These are phyloP conservation scores for Tetraselmis striata DNA, from an alignment of 139 green algal species.

Conservation along the genomic window DNA sequence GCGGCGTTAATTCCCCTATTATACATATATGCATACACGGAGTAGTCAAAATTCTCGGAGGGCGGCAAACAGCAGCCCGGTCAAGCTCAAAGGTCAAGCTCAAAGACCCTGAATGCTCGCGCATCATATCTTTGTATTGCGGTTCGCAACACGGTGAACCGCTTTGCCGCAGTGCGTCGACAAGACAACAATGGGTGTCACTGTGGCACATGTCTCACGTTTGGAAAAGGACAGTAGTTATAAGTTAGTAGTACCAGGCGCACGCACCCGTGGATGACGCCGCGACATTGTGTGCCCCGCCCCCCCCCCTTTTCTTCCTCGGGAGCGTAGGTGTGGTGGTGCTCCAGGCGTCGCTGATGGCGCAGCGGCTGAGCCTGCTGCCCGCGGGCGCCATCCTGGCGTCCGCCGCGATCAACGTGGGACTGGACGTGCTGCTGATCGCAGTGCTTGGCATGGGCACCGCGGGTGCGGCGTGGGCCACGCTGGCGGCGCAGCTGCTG, in stretches of 20 bases:
- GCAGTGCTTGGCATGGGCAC: constrained; percentile 37
- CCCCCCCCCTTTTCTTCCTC: neutral
- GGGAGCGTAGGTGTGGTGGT: neutral
- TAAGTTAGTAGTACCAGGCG: neutral
- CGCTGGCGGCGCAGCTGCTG: constrained; percentile 36
- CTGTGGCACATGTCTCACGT: no score
- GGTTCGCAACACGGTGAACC: no score
- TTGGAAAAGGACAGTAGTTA: neutral
- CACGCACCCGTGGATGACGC: neutral
- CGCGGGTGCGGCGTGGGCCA: constrained; percentile 56
- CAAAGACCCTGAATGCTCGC: no score
- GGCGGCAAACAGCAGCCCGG: no score
- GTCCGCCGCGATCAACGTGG: constrained; percentile 36
- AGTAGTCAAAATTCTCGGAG: no score
- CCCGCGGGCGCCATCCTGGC: constrained; percentile 3
- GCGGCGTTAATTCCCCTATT: no score
- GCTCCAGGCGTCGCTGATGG: constrained; percentile 16
- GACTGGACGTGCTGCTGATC: constrained; percentile 58
- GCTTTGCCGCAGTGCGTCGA: no score
- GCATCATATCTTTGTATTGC: no score
- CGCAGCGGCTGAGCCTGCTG: constrained; percentile 32
- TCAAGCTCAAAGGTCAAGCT: no score
- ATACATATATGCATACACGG: no score
- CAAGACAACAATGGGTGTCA: no score
- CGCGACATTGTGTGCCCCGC: no score